A percentile compares a stretch with the other conserved stretches of the same genome.
Conservation (phyloP, 768 basidiomycete species). For the Suillus americanus region DNA sequence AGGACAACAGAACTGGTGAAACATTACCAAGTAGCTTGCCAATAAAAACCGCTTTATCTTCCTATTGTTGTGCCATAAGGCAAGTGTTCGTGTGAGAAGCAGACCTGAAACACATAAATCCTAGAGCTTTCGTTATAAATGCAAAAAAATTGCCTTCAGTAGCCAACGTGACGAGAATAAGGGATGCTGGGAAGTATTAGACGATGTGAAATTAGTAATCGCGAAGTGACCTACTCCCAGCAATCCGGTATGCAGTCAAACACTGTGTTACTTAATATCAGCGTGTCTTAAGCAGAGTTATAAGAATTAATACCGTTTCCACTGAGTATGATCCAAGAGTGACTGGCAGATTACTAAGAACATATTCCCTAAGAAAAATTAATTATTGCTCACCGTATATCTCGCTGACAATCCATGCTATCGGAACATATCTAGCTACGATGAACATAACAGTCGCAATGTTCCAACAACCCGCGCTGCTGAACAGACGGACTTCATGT, state of each 20-base stretch:
- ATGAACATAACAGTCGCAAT: conserved; percentile 12
- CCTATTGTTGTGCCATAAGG: conserved; percentile 3
- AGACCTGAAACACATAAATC: conserved; percentile 4
- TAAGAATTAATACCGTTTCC: conserved; percentile 1
- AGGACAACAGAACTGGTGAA: background rate
- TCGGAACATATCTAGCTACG: conserved; percentile 10
- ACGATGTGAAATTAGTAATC: background rate
- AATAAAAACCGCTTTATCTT: conserved; percentile 1
- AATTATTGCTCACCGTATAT: conserved; percentile 8
- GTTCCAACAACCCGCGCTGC: conserved; percentile 1
- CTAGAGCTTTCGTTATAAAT: background rate
- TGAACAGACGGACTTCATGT: conserved; percentile 11
- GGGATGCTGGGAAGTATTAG: conserved; percentile 1
- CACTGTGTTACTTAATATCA: background rate
- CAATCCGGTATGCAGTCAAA: conserved; percentile 7
- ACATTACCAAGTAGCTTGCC: conserved; percentile 8
- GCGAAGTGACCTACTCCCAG: conserved; percentile 4
- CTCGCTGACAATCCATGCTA: conserved; percentile 7
- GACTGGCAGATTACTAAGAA: background rate
- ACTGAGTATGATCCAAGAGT: background rate
- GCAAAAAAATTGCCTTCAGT: conserved; percentile 5
- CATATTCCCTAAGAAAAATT: no score
- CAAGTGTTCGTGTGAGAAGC: conserved; percentile 12
- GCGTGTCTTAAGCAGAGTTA: background rate
- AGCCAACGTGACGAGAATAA: conserved; percentile 7